phyloP scores from a whole-genome alignment of 1,284 basidiomycete species.

The Grifola frondosa region DNA sequence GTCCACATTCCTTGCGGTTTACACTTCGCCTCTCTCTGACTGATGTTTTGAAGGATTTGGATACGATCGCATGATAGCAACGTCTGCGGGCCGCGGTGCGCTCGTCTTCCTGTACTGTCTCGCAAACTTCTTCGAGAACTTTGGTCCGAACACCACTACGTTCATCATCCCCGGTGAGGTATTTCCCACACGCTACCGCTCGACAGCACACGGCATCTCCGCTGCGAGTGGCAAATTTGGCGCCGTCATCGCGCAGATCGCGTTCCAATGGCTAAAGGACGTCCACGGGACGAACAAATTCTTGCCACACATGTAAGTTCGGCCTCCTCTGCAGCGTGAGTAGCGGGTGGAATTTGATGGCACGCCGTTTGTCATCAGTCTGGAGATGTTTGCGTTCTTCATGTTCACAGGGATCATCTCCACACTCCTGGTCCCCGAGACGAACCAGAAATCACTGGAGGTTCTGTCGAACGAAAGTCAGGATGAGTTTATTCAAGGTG shows the following conservation, averaged over 20 bases:
- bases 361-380: slow-evolving; percentile 30
- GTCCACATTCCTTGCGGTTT: slow-evolving; percentile 15
- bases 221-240: slow-evolving; percentile 84
- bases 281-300: slow-evolving; percentile 63
- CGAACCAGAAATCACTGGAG: slow-evolving; percentile 67
- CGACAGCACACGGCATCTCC: slow-evolving; percentile 83
- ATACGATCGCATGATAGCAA: slow-evolving; percentile 64
- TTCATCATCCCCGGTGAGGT: slow-evolving; percentile 82
- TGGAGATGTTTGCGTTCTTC: slow-evolving; percentile 76
- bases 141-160: slow-evolving; percentile 82
- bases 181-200: slow-evolving; percentile 86
- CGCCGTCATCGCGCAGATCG: slow-evolving; percentile 81
- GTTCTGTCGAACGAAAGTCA: slow-evolving; percentile 72
- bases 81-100: slow-evolving; percentile 50
- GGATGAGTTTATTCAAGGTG: slow-evolving; percentile 51
- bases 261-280: slow-evolving; percentile 69
- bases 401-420: slow-evolving; percentile 81
- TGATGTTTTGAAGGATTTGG: slow-evolving; percentile 55
- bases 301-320: slow-evolving; percentile 60
- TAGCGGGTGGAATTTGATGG: not conserved
- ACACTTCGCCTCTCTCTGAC: not conserved
- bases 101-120: slow-evolving; percentile 82
- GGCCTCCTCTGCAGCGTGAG: not conserved
- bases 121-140: slow-evolving; percentile 74
- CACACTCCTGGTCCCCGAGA: slow-evolving; percentile 76